These are phyloP conservation scores for Psilocybe cyanescens DNA, from an alignment of 768 basidiomycete species.

Conservation along the genomic window DNA sequence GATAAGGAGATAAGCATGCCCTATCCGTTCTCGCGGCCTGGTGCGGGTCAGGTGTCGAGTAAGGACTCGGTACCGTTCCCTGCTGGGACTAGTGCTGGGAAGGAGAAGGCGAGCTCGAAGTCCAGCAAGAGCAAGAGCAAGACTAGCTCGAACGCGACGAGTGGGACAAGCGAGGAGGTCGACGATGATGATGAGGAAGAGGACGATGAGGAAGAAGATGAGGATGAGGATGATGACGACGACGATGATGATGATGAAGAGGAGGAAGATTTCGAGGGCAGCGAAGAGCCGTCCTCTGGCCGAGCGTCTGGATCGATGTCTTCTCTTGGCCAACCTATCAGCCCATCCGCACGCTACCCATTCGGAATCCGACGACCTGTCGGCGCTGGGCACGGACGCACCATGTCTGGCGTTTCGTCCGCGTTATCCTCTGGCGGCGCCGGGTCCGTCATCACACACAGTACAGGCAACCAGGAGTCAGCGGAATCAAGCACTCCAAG, in stretches of 20 bases:
- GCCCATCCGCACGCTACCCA: slow-evolving; percentile 59
- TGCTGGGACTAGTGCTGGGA: slow-evolving; percentile 28
- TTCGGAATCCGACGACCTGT: slow-evolving; percentile 57
- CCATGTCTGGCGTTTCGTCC: slow-evolving; percentile 29
- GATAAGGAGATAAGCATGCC: slow-evolving; percentile 56
- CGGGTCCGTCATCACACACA: slow-evolving; percentile 20
- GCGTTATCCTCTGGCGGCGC: slow-evolving; percentile 21
- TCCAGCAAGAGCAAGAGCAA: slow-evolving; percentile 17
- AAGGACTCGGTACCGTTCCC: slow-evolving; percentile 76
- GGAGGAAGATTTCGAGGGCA: slow-evolving; percentile 42
- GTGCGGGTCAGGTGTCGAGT: slow-evolving; percentile 60
- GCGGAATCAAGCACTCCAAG: slow-evolving; percentile 21
- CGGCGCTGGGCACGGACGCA: slow-evolving; percentile 26
- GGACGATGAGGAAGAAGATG: slow-evolving; percentile 31
- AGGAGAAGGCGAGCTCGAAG: slow-evolving; percentile 15
- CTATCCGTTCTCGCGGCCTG: slow-evolving; percentile 72
- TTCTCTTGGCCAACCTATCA: slow-evolving; percentile 77
- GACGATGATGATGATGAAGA: slow-evolving; percentile 38
- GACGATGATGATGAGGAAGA: slow-evolving; percentile 26
- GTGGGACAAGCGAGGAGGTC: slow-evolving; percentile 29
- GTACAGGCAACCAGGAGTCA: slow-evolving; percentile 38
- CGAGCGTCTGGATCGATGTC: slow-evolving; percentile 85
- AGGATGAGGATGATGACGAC: slow-evolving; percentile 29
- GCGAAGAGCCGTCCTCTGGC: slow-evolving; percentile 59
- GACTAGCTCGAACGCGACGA: slow-evolving; percentile 17